A percentile compares a stretch with the other conserved stretches of the same genome.
Evolutionary conservation across 441 rosid species (phyloP).

Genomic region (Gossypium trilobum): DNA sequence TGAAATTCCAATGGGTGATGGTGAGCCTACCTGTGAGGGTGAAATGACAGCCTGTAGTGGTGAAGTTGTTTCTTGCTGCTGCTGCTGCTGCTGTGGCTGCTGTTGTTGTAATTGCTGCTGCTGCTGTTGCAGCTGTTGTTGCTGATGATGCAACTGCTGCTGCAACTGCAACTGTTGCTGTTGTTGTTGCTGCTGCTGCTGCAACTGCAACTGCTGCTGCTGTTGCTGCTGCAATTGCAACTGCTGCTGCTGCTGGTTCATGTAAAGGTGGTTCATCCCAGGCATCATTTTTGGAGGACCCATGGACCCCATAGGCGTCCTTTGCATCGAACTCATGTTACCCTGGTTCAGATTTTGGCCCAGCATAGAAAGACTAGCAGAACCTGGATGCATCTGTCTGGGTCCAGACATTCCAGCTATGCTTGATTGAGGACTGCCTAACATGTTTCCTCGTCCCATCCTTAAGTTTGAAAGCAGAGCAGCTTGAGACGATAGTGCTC

Average conservation of each 20-base stretch:
- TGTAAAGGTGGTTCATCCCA: conserved; percentile 50
- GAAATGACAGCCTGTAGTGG: conserved; percentile 73
- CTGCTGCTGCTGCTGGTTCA: conserved; percentile 58
- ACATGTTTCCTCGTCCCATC: conserved; percentile 26
- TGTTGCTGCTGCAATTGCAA: conserved; percentile 14
- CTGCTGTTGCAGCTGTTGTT: conserved; percentile 23
- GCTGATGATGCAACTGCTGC: conserved; percentile 39
- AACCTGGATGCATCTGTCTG: conserved; percentile 60
- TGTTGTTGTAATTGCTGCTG: conserved; percentile 20
- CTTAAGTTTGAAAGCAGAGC: conserved; percentile 29
- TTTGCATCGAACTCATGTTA: conserved; percentile 52
- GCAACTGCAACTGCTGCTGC: conserved; percentile 28
- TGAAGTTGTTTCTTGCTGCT: conserved; percentile 52
- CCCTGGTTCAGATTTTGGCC: conserved; percentile 55
- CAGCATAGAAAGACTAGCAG: conserved; percentile 57
- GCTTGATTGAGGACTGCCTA: conserved; percentile 57
- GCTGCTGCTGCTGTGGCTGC: conserved; percentile 10
- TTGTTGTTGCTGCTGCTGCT: conserved; percentile 26
- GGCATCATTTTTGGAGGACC: conserved; percentile 81
- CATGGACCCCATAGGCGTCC: conserved; percentile 60
- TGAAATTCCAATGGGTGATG: conserved; percentile 57
- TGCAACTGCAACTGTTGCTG: background rate
- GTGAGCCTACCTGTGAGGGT: conserved; percentile 71
- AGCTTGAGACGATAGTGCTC: conserved; percentile 33
- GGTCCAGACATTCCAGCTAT: conserved; percentile 50